These are phyloP conservation scores for Dalechampia spathulata DNA, from an alignment of 441 rosid species.

Conservation along the genomic window DNA sequence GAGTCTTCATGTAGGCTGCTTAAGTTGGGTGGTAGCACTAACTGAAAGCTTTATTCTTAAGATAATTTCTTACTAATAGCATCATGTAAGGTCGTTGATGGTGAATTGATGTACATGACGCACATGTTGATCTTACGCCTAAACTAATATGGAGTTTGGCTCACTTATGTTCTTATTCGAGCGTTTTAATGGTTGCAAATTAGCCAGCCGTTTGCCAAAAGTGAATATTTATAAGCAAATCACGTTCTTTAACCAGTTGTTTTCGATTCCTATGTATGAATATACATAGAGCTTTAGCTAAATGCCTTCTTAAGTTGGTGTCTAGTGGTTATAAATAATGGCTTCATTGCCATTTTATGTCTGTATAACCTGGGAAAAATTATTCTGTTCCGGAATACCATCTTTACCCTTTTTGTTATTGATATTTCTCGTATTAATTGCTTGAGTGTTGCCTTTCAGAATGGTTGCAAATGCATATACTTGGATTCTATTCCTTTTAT, in stretches of 20 bases:
- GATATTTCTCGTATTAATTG: neutral
- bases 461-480: neutral
- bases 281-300: no score
- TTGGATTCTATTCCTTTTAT: neutral
- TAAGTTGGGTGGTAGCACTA: slow-evolving; percentile 1
- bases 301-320: no score
- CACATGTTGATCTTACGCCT: no score
- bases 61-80: neutral
- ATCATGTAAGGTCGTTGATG: slow-evolving; percentile 2
- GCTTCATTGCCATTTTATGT: neutral
- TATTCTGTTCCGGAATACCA: neutral
- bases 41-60: neutral
- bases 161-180: no score
- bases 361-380: neutral
- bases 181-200: no score
- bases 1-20: neutral
- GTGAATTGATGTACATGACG: neutral
- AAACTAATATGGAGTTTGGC: no score
- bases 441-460: neutral
- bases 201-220: no score
- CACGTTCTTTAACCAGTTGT: no score
- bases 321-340: no score
- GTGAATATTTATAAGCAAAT: no score
- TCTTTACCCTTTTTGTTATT: neutral
- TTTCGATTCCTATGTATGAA: no score